Base-by-base conservation (phyloP, 176 grass and related monocot species). In the Eragrostis nindensis region DNA sequence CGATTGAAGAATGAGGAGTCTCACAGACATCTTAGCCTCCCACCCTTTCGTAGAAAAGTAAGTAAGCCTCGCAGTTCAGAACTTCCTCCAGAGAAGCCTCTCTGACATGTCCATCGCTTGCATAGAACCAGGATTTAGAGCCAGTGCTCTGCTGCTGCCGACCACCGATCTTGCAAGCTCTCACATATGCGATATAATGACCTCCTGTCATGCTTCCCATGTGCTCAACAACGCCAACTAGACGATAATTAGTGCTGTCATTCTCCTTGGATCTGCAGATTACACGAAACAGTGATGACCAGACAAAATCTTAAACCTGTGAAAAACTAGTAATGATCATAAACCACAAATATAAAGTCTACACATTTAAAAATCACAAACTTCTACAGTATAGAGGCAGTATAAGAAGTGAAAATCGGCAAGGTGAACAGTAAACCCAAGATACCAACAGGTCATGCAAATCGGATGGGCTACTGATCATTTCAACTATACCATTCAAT, bases 221-320 rank as follows among this genome's bases (percentile, higher is more conserved):
- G 85, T 95, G 96, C 86, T 91, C 88, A 5, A 99, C 96, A 59
- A 91, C 62, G 0, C 90, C 96, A 80, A 95, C 79, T 54, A 99
- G 84, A 38, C 59, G 75, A 68, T 99, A 99, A 32, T 2, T 56
- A 43, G 67, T 89, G 42, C 75, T 93, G 60, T 80, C 76, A 29
- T 91, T 89, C 68, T 86, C 76, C 61, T 88, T 77, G 17, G 82
- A 93, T 76, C 96, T 99, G 85, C 76, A 48, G 14, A 71, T 75
- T 66, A 72, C 22, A 55, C 19, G 27, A 63, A 76, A 45, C 25
- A 81, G 46, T 81, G 66, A 80, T 56, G 21, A 80, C 11, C 63
- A 89, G 8, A 52, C 43, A 26, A 80, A 84, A 75, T 38, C 29
- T 8, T 22, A 84, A 74, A 54, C 22, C 12, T 19, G 12, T 2